A percentile compares a stretch with the other conserved stretches of the same genome.
phyloP scores from a whole-genome alignment of 2,329 filamentous ascomycete genomes.

The Tolypocladium nubicola region DNA sequence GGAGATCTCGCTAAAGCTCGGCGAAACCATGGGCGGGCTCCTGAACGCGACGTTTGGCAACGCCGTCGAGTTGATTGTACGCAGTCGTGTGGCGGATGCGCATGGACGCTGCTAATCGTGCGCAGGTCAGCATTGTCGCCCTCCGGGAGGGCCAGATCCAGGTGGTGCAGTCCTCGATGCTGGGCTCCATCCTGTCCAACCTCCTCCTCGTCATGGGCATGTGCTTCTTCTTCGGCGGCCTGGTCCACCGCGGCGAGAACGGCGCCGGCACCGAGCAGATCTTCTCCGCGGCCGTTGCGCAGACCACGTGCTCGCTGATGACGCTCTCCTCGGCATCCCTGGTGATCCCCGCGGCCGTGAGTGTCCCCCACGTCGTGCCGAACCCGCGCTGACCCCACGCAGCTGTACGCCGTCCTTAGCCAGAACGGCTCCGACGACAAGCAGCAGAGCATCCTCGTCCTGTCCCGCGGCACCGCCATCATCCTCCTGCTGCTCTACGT shows the following conservation, averaged over 20 bases:
- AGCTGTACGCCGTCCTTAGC: constrained; percentile 58
- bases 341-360: constrained; percentile 63
- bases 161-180: constrained; percentile 96
- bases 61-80: constrained; percentile 67
- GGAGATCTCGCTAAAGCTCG: constrained; percentile 61
- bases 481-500: constrained; percentile 67
- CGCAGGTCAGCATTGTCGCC: constrained; percentile 82
- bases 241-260: constrained; percentile 46
- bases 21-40: constrained; percentile 63
- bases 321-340: constrained; percentile 65
- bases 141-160: constrained; percentile 77
- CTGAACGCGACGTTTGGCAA: constrained; percentile 73
- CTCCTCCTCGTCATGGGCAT: constrained; percentile 77
- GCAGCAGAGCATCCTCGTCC: constrained; percentile 49
- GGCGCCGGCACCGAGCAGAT: constrained; percentile 54
- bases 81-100: constrained; percentile 10
- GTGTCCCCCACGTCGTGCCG: neutral
- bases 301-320: constrained; percentile 68
- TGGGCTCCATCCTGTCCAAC: constrained; percentile 91
- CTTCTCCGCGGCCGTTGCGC: constrained; percentile 68
- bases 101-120: constrained; percentile 1
- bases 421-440: constrained; percentile 27
- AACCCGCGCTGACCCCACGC: neutral
- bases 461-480: constrained; percentile 67
- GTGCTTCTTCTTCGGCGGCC: constrained; percentile 67